Conservation (phyloP, 2,329 filamentous ascomycete species). For the Colletotrichum theobromicola region DNA sequence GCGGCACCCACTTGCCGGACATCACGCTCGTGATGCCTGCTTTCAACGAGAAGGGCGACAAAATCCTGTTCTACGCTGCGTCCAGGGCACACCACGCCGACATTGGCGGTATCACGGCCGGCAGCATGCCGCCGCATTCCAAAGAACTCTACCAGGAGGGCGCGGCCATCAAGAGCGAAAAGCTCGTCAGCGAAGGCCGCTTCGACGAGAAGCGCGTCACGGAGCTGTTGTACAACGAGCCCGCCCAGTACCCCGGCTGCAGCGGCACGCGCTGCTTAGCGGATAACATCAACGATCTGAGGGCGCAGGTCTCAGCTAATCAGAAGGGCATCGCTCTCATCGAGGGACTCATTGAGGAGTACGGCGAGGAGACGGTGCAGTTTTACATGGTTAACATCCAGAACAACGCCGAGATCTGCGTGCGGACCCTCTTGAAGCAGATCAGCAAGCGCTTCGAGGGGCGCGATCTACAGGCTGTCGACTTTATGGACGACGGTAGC, state of each 20-base stretch:
- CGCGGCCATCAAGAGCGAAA: slow-evolving; percentile 66
- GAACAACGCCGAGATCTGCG: slow-evolving; percentile 77
- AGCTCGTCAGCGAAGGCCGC: slow-evolving; percentile 76
- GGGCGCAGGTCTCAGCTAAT: slow-evolving; percentile 84
- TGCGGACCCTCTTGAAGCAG: slow-evolving; percentile 74
- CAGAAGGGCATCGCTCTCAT: slow-evolving; percentile 88
- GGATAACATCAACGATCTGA: slow-evolving; percentile 84
- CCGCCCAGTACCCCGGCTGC: slow-evolving; percentile 76
- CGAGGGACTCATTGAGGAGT: slow-evolving; percentile 75
- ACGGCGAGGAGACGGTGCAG: slow-evolving; percentile 77
- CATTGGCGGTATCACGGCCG: slow-evolving; percentile 81
- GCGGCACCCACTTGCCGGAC: slow-evolving; percentile 82
- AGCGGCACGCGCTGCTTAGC: slow-evolving; percentile 79
- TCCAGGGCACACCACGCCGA: slow-evolving; percentile 85
- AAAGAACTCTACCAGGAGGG: slow-evolving; percentile 68
- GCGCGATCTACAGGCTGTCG: slow-evolving; percentile 71
- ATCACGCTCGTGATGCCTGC: slow-evolving; percentile 83
- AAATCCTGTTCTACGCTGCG: slow-evolving; percentile 83
- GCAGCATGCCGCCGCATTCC: slow-evolving; percentile 80
- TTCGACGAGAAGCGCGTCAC: slow-evolving; percentile 81
- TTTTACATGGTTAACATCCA: slow-evolving; percentile 88
- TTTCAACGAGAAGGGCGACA: slow-evolving; percentile 67
- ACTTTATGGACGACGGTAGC: slow-evolving; percentile 86
- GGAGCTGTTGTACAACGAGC: slow-evolving; percentile 75
- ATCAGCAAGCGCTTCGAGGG: slow-evolving; percentile 75